phyloP scores from a whole-genome alignment of 495 filamentous ascomycete genomes.

The Tricharina praecox region DNA sequence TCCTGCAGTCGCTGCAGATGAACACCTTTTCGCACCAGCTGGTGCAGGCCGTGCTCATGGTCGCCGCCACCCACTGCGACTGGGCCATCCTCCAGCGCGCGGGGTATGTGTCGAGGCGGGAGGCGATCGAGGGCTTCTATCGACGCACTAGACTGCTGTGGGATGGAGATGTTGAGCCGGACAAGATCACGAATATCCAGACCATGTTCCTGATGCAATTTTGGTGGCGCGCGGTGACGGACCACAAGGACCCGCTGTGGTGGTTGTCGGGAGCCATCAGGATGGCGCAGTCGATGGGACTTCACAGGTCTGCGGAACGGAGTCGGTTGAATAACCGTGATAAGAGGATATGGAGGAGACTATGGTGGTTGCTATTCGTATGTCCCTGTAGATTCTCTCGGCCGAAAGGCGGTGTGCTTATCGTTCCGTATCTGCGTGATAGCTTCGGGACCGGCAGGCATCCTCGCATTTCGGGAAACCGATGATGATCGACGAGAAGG shows the following conservation, averaged over 20 bases:
- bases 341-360: slow-evolving; percentile 7
- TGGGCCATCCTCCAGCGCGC: slow-evolving; percentile 10
- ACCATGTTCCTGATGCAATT: slow-evolving; percentile 15
- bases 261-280: slow-evolving; percentile 13
- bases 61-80: slow-evolving; percentile 12
- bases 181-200: slow-evolving; percentile 12
- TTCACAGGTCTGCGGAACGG: slow-evolving; percentile 7
- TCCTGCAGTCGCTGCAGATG: slow-evolving; percentile 6
- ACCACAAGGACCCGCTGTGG: slow-evolving; percentile 13
- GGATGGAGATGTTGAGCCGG: slow-evolving; percentile 12
- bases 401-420: too few species aligned
- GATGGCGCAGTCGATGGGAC: slow-evolving; percentile 12
- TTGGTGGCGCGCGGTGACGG: slow-evolving; percentile 12
- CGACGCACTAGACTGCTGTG: slow-evolving; percentile 8
- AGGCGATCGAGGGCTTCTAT: slow-evolving; percentile 10
- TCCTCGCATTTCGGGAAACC: slow-evolving; percentile 14
- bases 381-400: background rate
- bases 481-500: slow-evolving; percentile 11
- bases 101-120: slow-evolving; percentile 5
- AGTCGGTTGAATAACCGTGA: slow-evolving; percentile 2
- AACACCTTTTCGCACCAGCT: slow-evolving; percentile 15
- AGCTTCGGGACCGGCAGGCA: slow-evolving; percentile 11
- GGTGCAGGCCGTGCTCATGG: slow-evolving; percentile 11
- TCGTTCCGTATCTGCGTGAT: too few species aligned
- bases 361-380: slow-evolving; percentile 15